phyloP scores from a whole-genome alignment of 352 stramenopile species.

The Phytophthora agathidicida region DNA sequence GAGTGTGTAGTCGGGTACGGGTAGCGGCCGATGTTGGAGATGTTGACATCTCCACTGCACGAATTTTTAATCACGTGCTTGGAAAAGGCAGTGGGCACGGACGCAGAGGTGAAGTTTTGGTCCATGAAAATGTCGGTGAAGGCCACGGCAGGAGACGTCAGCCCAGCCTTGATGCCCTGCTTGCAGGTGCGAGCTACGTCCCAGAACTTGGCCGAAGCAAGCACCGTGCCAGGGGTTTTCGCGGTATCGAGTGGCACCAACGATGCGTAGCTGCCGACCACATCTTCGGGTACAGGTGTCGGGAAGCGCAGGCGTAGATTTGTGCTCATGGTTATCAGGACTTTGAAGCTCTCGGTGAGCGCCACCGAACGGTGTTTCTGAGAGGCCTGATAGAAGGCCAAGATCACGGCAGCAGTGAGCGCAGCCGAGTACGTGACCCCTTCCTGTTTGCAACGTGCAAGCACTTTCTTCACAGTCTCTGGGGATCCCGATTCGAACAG shows the following conservation, averaged over 20 bases:
- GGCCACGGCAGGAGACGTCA: conserved; percentile 15
- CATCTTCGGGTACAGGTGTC: conserved; percentile 22
- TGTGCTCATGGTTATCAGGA: conserved; percentile 27
- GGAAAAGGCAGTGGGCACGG: conserved; percentile 18
- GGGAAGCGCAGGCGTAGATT: conserved; percentile 28
- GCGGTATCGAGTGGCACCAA: conserved; percentile 20
- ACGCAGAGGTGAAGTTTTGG: conserved; percentile 26
- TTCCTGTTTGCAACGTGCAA: conserved; percentile 35
- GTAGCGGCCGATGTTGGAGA: conserved; percentile 43
- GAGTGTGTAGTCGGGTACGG: conserved; percentile 16
- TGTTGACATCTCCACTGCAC: conserved; percentile 33
- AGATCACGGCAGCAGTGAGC: conserved; percentile 29
- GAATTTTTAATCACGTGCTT: conserved; percentile 32
- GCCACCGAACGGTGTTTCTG: conserved; percentile 13
- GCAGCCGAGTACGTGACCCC: conserved; percentile 43
- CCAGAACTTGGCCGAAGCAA: conserved; percentile 43
- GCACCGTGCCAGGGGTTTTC: conserved; percentile 12
- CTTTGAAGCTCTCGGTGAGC: conserved; percentile 26
- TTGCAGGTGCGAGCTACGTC: conserved; percentile 43
- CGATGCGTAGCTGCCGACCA: conserved; percentile 38
- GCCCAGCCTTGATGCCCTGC: conserved; percentile 19
- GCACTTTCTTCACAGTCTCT: conserved; percentile 28
- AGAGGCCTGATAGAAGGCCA: conserved; percentile 22
- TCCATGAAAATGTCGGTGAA: conserved; percentile 38
- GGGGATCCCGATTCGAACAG: conserved; percentile 32